Evolutionary conservation across 2,329 filamentous ascomycete species (phyloP).

Genomic region (Claviceps pusilla): DNA sequence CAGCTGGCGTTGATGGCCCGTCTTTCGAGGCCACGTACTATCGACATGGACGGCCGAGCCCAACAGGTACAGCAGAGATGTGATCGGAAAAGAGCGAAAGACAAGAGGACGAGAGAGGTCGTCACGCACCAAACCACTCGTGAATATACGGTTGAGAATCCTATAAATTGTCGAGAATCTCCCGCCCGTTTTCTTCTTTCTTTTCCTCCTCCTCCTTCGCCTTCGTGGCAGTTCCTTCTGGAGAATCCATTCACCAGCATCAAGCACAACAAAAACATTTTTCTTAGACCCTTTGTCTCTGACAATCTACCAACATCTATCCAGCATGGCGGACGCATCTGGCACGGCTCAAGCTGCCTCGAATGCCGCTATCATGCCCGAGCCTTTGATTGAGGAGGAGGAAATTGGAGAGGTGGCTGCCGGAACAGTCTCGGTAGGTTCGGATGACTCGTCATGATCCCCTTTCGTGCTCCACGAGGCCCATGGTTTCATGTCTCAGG

Average conservation of each 20-base stretch:
- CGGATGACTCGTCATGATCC: no score
- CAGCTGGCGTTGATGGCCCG: neutral
- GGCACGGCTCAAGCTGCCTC: no score
- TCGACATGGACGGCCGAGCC: no score
- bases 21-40: neutral
- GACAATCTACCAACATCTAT: neutral
- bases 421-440: neutral
- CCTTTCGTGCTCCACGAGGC: neutral
- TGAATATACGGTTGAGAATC: neutral
- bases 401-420: neutral
- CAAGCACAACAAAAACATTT: neutral
- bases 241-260: neutral
- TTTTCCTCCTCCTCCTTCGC: neutral
- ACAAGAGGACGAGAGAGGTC: neutral
- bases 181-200: neutral
- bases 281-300: neutral
- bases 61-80: no score
- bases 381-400: neutral
- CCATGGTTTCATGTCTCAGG: neutral
- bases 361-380: neutral
- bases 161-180: neutral
- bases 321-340: neutral
- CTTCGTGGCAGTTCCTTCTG: neutral
- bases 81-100: no score
- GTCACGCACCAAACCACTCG: neutral